Conservation (phyloP, 495 filamentous ascomycete species). For the Rhypophila decipiens region DNA sequence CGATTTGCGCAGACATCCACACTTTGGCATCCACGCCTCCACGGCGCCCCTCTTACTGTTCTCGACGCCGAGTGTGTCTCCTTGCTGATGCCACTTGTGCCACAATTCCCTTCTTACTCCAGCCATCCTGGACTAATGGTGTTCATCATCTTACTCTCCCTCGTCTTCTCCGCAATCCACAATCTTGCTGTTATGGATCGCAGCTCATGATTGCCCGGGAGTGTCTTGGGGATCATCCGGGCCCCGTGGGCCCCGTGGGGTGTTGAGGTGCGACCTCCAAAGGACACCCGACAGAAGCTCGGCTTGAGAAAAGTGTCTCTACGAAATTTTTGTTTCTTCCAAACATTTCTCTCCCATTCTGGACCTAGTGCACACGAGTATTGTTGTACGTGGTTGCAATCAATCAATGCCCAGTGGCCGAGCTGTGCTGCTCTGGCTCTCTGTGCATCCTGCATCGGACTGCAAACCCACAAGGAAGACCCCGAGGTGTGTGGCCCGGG, state of each 20-base stretch:
- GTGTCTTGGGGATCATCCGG: slow-evolving; percentile 21
- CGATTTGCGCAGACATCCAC: too few species aligned
- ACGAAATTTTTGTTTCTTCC: neutral
- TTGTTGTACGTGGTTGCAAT: neutral
- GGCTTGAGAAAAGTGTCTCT: neutral
- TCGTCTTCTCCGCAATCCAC: too few species aligned
- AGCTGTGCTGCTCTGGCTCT: neutral
- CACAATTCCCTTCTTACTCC: too few species aligned
- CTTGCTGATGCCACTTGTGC: too few species aligned
- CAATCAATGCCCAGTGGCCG: neutral
- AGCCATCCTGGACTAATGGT: too few species aligned
- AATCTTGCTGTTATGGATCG: too few species aligned
- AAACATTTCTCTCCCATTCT: neutral
- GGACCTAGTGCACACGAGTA: neutral
- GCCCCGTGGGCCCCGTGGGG: slow-evolving; percentile 4
- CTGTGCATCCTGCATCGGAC: neutral
- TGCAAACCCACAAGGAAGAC: neutral
- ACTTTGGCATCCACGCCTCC: too few species aligned
- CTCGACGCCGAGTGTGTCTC: too few species aligned
- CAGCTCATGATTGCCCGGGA: slow-evolving; percentile 6
- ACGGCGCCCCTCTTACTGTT: too few species aligned
- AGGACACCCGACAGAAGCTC: neutral
- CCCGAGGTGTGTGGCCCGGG: neutral
- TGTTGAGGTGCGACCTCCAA: too few species aligned
- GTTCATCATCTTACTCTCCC: too few species aligned